Evolutionary conservation across 2,329 filamentous ascomycete genomes (phyloP).

Genomic region (Ceratocystis colombiana): DNA sequence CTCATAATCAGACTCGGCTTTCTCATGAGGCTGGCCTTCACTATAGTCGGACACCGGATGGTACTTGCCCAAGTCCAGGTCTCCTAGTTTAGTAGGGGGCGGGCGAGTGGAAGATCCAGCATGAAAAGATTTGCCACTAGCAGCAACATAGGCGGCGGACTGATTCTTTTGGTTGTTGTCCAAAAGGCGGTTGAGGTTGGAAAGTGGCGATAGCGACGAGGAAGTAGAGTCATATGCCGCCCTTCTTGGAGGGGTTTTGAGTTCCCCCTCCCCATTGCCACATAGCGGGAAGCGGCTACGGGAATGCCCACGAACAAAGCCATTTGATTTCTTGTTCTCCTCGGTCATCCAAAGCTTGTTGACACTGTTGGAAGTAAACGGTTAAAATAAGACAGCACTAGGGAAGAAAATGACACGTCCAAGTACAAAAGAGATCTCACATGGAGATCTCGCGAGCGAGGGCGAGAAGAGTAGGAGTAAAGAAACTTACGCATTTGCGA

Average conservation of each 20-base stretch:
- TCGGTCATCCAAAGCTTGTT: background rate
- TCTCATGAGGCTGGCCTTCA: background rate
- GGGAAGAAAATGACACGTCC: no score
- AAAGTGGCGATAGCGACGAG: background rate
- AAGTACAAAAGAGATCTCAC: no score
- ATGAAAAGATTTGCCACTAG: background rate
- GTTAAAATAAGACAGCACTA: background rate
- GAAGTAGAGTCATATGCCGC: background rate
- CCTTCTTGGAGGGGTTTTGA: background rate
- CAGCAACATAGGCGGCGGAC: background rate
- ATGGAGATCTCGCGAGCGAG: no score
- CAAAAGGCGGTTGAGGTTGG: background rate
- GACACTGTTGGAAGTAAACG: background rate
- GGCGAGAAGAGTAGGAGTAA: no score
- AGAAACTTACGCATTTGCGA: constrained; percentile 38
- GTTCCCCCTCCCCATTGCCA: background rate
- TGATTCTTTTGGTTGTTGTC: background rate
- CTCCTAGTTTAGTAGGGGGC: background rate
- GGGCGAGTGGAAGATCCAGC: background rate
- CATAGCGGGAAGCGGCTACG: background rate
- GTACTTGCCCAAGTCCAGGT: background rate
- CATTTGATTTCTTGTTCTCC: background rate
- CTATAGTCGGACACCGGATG: background rate
- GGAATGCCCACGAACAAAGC: background rate
- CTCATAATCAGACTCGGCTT: background rate